phyloP scores from a whole-genome alignment of 306 rosid genomes.

The Acacia melanoxylon region DNA sequence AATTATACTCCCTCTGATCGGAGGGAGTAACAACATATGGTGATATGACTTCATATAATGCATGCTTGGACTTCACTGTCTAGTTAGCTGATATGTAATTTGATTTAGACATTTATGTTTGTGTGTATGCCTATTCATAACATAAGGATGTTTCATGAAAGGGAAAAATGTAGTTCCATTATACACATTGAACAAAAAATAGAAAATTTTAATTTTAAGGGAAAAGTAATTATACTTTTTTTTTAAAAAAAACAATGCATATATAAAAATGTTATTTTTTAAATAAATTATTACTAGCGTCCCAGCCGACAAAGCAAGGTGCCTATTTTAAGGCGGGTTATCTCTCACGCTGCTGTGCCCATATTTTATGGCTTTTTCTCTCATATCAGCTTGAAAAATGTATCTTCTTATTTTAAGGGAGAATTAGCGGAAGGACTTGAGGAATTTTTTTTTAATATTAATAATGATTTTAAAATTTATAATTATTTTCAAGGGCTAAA shows the following conservation, averaged over 20 bases:
- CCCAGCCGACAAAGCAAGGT: not conserved
- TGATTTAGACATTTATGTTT: not conserved
- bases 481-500: too few species aligned
- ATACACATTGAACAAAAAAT: not conserved
- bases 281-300: not conserved
- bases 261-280: not conserved
- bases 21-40: too few species aligned
- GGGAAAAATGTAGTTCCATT: not conserved
- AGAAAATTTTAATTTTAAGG: not conserved
- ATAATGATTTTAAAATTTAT: too few species aligned
- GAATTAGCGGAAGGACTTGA: too few species aligned
- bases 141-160: not conserved
- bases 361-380: not conserved
- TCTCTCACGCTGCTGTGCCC: too few species aligned
- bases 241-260: not conserved
- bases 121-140: not conserved
- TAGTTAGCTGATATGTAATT: not conserved
- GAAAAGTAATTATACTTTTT: not conserved
- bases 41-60: too few species aligned
- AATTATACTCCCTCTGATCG: too few species aligned
- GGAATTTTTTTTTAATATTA: too few species aligned
- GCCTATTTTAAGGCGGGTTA: not conserved
- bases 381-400: not conserved
- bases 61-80: too few species aligned
- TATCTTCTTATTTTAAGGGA: not conserved